Base-by-base conservation (phyloP, 306 rosid species). In the Inga oerstediana region DNA sequence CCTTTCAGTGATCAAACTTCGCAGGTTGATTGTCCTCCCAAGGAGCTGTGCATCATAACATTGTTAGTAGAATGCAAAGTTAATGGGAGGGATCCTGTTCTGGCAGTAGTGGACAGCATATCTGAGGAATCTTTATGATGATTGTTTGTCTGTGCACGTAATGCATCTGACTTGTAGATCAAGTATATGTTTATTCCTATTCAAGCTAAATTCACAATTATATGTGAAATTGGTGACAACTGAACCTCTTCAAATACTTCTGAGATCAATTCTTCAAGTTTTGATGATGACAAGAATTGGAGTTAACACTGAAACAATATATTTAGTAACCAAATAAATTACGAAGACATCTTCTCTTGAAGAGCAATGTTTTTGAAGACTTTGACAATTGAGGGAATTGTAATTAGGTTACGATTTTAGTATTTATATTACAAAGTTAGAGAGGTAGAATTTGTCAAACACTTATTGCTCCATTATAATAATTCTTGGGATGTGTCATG, bases 21-120 rank as follows among this genome's bases (percentile, higher is more conserved):
- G 90, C 85, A 96, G 86, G 83, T 96, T 89, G 81, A 96, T 85
- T 77, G 91, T 93, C 91, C 99, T 96, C 82, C 99, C 99, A 82
- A 96, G 99, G 68, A 96, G 87, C 99, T 96, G 93, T 35, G 71
- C 41, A 78, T 79, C 56, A 90, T 69, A 86, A 24, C 2, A 80
- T 22, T 79, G 32, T 71, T 51, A 81, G 71, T 78, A 77, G 70
- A 39, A 65, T 37, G 24, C 10, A 84, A 69, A 72, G 46, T 46
- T 72, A 62, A 78, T 64, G 64, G 65, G 43, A 70, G 37, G 20
- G 37, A 79, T 49, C 30, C 43, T 30, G 45, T 48, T 46, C 61
- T 59, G 62, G 32, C 64, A 16, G 81, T 19, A 68, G 58, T 76
- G 72, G 39, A 58, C 22, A 39, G 69, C 22, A 72, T 12, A 72